Percentiles rank a stretch among this genome's conserved stretches.
Conservation (phyloP, 192 early-diverging fungal species). For the Thoreauomyces humboldtii region DNA sequence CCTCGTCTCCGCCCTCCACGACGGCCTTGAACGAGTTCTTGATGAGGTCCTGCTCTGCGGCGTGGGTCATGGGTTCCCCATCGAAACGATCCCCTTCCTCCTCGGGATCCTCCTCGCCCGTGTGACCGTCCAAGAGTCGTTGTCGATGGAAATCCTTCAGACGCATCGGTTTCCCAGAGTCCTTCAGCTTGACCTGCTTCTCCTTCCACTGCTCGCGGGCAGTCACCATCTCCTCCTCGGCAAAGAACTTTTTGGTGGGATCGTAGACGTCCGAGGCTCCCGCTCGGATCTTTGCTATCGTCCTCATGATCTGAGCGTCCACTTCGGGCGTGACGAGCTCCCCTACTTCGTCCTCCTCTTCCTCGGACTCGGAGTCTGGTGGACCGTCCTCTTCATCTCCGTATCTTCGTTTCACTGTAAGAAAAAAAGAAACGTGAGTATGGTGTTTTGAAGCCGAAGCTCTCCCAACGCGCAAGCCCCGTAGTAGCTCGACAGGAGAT, state of each 20-base stretch:
- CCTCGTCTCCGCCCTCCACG: constrained; percentile 18
- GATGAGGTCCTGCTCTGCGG: constrained; percentile 80
- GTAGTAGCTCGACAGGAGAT: too few species aligned
- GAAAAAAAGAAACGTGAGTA: neutral
- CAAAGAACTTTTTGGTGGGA: constrained; percentile 70
- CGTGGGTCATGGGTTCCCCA: constrained; percentile 59
- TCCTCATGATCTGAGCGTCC: constrained; percentile 91
- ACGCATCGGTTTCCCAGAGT: constrained; percentile 63
- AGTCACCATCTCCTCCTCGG: constrained; percentile 55
- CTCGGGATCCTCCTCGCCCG: constrained; percentile 43
- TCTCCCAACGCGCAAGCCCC: too few species aligned
- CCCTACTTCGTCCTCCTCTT: constrained; percentile 56
- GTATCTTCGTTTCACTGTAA: constrained; percentile 62
- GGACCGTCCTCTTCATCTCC: constrained; percentile 52
- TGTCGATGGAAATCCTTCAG: constrained; percentile 87
- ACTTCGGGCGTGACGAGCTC: constrained; percentile 81
- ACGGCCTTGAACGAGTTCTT: constrained; percentile 65
- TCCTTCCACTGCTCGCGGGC: constrained; percentile 64
- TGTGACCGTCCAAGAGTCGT: constrained; percentile 55
- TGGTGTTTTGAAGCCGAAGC: too few species aligned
- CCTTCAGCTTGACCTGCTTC: constrained; percentile 56
- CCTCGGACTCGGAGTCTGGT: constrained; percentile 61
- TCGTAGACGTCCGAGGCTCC: constrained; percentile 85
- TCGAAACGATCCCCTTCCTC: constrained; percentile 26
- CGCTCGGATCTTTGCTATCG: constrained; percentile 74